Percentiles rank a stretch among this genome's conserved stretches.
Evolutionary conservation across 2,329 filamentous ascomycete species (phyloP).

Genomic region (Trichoderma guizhouense): DNA sequence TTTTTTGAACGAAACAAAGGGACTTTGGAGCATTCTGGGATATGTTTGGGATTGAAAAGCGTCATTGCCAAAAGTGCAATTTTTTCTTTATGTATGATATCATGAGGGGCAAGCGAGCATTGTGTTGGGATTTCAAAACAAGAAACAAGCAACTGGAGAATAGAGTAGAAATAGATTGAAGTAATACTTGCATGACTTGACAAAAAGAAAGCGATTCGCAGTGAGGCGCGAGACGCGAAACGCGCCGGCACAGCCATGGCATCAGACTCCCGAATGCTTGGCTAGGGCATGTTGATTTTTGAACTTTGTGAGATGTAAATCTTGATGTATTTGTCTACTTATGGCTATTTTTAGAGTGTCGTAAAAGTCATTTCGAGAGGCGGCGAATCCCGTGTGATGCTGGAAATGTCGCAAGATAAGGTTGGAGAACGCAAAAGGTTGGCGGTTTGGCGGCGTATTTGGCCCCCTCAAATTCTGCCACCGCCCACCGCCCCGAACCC

Average conservation of each 20-base stretch:
- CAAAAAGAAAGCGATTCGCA: not conserved
- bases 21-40: not conserved
- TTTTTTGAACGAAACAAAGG: not conserved
- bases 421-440: not conserved
- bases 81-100: constrained; percentile 4
- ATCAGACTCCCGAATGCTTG: not conserved
- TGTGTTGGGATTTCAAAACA: not conserved
- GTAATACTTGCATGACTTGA: constrained; percentile 5
- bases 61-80: not conserved
- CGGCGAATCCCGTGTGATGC: not conserved
- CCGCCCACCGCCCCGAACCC: constrained; percentile 37
- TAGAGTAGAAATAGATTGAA: constrained; percentile 15
- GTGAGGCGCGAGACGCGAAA: not conserved
- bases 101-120: constrained; percentile 9
- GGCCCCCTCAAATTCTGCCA: constrained; percentile 33
- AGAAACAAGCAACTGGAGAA: not conserved
- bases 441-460: constrained; percentile 2
- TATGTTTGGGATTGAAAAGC: constrained; percentile 4
- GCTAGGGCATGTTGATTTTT: not conserved
- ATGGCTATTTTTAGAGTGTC: constrained; percentile 1
- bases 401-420: not conserved
- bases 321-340: constrained; percentile 14
- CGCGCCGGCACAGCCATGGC: not conserved
- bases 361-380: not conserved
- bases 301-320: not conserved